Evolutionary conservation across 1,284 basidiomycete genomes (phyloP).

Genomic region (Marasmius tenuissimus): DNA sequence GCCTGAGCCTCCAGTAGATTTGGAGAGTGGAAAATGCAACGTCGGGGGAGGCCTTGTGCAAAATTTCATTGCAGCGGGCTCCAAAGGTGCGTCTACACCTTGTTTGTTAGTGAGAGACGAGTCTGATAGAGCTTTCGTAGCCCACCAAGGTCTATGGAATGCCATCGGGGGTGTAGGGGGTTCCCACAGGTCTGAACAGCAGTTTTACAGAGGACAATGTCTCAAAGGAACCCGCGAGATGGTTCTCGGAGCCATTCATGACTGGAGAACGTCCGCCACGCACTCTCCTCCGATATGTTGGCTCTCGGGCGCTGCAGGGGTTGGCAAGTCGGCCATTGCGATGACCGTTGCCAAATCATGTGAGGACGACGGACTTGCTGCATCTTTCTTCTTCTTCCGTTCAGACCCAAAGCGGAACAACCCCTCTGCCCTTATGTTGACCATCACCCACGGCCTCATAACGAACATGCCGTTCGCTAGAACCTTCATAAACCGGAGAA

Average conservation of each 20-base stretch:
- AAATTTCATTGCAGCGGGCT: too few relatives aligned
- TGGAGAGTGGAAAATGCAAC: neutral
- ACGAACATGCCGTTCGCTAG: neutral
- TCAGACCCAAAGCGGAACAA: neutral
- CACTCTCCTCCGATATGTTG: conserved; percentile 10
- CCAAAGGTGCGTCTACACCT: too few relatives aligned
- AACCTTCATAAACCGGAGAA: neutral
- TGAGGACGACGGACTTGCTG: conserved; percentile 1
- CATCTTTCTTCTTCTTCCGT: conserved; percentile 19
- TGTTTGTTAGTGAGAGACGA: too few relatives aligned
- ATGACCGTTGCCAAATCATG: conserved; percentile 14
- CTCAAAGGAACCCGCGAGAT: conserved; percentile 11
- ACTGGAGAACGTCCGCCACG: conserved; percentile 8
- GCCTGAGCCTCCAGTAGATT: neutral
- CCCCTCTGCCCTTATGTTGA: neutral
- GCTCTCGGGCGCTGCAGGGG: conserved; percentile 17
- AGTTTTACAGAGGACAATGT: conserved; percentile 6
- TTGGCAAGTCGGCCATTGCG: too few relatives aligned
- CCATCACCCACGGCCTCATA: conserved; percentile 1
- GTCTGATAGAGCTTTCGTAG: too few relatives aligned
- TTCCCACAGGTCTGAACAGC: neutral
- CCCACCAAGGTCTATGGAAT: too few relatives aligned
- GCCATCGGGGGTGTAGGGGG: neutral
- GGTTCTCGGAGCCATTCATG: conserved; percentile 8
- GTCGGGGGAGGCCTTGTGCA: too few relatives aligned